phyloP scores from a whole-genome alignment of 805 yeast species.

The Pichia ethanolica region DNA sequence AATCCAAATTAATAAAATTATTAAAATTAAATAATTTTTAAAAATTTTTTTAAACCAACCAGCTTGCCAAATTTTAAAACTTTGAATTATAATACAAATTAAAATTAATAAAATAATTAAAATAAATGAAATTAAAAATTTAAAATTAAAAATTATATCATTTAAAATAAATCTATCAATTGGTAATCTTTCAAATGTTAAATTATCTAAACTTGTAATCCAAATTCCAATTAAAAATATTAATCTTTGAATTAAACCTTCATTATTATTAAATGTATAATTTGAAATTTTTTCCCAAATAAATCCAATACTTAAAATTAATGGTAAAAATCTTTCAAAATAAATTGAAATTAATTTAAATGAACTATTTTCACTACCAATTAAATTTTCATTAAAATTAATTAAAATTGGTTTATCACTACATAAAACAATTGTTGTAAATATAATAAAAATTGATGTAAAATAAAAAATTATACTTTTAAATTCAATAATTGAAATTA shows the following conservation, averaged over 20 bases:
- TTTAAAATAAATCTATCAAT: slow-evolving; percentile 71
- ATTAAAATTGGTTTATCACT: slow-evolving; percentile 72
- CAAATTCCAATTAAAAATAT: background rate
- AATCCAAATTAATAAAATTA: slow-evolving; percentile 39
- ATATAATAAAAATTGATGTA: slow-evolving; percentile 65
- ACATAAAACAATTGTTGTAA: slow-evolving; percentile 28
- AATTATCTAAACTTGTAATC: slow-evolving; percentile 55
- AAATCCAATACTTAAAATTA: slow-evolving; percentile 20
- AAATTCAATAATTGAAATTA: background rate
- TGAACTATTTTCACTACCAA: background rate
- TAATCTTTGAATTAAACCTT: background rate
- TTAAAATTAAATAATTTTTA: slow-evolving; percentile 37
- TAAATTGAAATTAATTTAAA: slow-evolving; percentile 56
- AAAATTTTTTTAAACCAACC: slow-evolving; percentile 48
- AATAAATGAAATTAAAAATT: slow-evolving; percentile 60
- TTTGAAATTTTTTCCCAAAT: background rate
- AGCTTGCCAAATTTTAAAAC: slow-evolving; percentile 70
- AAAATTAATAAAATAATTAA: slow-evolving; percentile 42
- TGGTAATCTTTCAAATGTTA: slow-evolving; percentile 83
- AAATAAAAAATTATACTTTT: slow-evolving; percentile 39
- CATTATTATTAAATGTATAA: background rate
- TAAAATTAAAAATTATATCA: slow-evolving; percentile 71
- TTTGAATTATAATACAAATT: slow-evolving; percentile 61
- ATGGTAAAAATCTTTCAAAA: slow-evolving; percentile 67
- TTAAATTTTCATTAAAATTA: slow-evolving; percentile 36